Evolutionary conservation across 2,329 filamentous ascomycete species (phyloP).

Genomic region (Trichoderma gracile): DNA sequence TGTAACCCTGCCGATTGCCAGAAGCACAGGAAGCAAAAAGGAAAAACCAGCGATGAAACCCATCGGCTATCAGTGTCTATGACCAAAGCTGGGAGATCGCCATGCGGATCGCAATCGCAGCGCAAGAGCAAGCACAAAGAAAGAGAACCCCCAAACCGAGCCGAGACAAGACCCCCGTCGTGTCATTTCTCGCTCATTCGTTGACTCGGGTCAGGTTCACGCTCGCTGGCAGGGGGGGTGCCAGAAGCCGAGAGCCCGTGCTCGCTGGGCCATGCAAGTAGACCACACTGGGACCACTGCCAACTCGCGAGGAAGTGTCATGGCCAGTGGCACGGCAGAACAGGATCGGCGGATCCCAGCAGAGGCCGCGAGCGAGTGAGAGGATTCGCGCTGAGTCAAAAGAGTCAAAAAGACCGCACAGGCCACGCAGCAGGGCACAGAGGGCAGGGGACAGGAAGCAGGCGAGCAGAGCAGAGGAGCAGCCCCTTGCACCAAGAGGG

Average conservation of each 20-base stretch:
- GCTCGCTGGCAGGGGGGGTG: constrained; percentile 15
- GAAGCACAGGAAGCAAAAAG: background rate
- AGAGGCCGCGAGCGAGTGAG: constrained; percentile 6
- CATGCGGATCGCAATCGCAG: constrained; percentile 23
- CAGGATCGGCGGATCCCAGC: constrained; percentile 22
- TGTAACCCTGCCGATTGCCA: background rate
- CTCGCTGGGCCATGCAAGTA: constrained; percentile 23
- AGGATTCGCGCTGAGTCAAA: constrained; percentile 23
- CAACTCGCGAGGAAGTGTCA: background rate
- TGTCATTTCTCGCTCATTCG: too few relatives aligned
- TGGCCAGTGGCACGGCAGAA: constrained; percentile 5
- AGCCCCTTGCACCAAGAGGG: constrained; percentile 1
- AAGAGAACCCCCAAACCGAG: too few relatives aligned
- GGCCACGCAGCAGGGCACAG: background rate
- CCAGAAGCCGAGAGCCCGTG: constrained; percentile 21
- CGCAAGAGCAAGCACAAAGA: background rate
- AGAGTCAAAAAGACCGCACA: background rate
- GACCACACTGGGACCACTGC: constrained; percentile 9
- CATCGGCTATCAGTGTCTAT: constrained; percentile 21
- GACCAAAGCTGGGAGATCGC: constrained; percentile 16
- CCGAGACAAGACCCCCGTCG: too few relatives aligned
- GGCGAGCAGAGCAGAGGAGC: background rate
- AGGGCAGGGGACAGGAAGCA: too few relatives aligned
- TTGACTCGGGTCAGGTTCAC: background rate
- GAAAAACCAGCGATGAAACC: constrained; percentile 7